phyloP scores from a whole-genome alignment of 2,329 filamentous ascomycete species.

The Claviceps monticola region DNA sequence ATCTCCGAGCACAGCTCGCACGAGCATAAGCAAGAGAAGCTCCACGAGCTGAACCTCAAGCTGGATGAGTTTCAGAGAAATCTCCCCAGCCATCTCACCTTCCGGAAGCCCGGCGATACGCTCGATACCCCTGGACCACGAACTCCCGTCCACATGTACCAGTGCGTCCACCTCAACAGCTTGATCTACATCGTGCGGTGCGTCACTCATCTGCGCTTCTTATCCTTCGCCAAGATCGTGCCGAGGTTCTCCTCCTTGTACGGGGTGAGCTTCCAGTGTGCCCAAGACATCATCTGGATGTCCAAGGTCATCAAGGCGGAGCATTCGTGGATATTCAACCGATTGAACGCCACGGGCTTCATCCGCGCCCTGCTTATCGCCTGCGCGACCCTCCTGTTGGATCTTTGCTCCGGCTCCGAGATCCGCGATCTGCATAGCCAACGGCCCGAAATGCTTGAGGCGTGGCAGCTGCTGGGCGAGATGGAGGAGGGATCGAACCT shows the following conservation, averaged over 20 bases:
- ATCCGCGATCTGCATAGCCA: background rate
- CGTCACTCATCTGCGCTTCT: slow-evolving; percentile 2
- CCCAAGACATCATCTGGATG: slow-evolving; percentile 3
- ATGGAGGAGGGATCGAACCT: slow-evolving; percentile 3
- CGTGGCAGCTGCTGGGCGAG: slow-evolving; percentile 1
- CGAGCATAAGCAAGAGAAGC: slow-evolving; percentile 1
- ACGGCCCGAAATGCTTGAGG: slow-evolving; percentile 2
- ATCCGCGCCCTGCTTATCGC: slow-evolving; percentile 1
- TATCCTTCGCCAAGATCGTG: background rate
- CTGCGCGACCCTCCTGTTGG: slow-evolving; percentile 2
- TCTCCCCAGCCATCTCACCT: slow-evolving; percentile 1
- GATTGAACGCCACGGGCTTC: background rate
- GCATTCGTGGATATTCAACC: background rate
- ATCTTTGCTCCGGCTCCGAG: slow-evolving; percentile 2
- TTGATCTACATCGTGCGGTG: slow-evolving; percentile 3
- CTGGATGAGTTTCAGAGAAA: slow-evolving; percentile 1
- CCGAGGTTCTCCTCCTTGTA: slow-evolving; percentile 1
- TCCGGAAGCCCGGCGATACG: background rate
- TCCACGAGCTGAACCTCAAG: background rate
- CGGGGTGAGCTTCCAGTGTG: background rate
- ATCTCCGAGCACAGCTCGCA: background rate
- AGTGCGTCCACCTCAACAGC: slow-evolving; percentile 4
- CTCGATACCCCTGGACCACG: background rate
- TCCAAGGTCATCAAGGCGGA: background rate
- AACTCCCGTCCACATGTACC: background rate